Evolutionary conservation across 1,284 basidiomycete genomes (phyloP), one percentile per base, ranked within the genome.

Genomic region (Xanthoconium separans): DNA sequence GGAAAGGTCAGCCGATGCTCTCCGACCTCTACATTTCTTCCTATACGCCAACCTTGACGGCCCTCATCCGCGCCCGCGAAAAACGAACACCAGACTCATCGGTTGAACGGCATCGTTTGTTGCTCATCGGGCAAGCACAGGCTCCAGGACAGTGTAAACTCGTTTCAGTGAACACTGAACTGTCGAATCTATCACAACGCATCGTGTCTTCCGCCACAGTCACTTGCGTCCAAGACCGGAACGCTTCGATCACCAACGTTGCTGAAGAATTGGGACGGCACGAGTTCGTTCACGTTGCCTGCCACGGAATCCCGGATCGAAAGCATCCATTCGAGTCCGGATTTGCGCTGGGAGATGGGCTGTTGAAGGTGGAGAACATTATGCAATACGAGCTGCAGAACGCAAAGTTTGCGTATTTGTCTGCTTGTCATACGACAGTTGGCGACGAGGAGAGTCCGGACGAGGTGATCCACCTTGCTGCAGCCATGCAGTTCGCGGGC

Each of bases 11-110:
- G 9, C 16, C n/a, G 8, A 59, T 55, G 30, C 53, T 75, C 10
- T 58, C 59, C 1, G 60, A 71, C 36, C 22, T 64, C 4, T 71
- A 63, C 39, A 51, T 73, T 12, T 69, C 65, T 1, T 76, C 72
- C 0, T 74, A 74, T 44, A 70, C 65, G 0, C 65, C 69, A 0
- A 70, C 66, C 1, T 48, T 74, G 15, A 55, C 59, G 1, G 55
- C 68, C 2, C 60, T 74, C 43, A 12, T 51, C 40, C 42, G 33
- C 12, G n/a, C 43, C 18, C 43, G 29, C n/a, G 20, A 41, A 27
- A 24, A 27, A 40, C 10, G 12, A 8, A 16, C 15, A 12, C 18
- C 11, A 33, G 8, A 20, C 7, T 18, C 6, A n/a, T 39, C 8
- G 7, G 10, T 18, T n/a, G 37, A 39, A 7, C 37, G 9, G 8